Base-by-base conservation (phyloP, 2,329 filamentous ascomycete species). In the Aspergillus sp. region DNA sequence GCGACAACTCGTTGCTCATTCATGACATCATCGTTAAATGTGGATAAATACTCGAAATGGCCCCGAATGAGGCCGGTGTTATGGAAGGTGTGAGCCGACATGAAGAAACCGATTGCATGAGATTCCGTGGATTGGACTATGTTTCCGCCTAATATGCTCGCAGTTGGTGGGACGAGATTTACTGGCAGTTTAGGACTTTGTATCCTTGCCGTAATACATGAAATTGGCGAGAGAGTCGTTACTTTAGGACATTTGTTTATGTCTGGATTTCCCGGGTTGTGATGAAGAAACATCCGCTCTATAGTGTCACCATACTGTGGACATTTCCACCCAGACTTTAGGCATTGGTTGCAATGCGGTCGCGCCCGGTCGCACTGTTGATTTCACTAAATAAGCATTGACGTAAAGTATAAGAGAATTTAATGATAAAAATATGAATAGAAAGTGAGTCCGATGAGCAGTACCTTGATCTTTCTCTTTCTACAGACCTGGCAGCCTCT, bases 401-500 rank as follows among this genome's bases (percentile, higher is more conserved):
- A 36, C 13, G 5, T 11, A 15, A 15, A 36, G 4, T 36, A 3
- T 6, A 36, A 5, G 2, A 23, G 21, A 23, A 23, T 23, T 3
- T 23, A 5, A 23, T 23, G 3, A 23, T 23, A 23, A 23, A 23
- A 23, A 1, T 23, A 4, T 23, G 21, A 23, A 23, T 23, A 23
- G 21, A 23, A 15, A 13, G 5, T 27, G 21, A 17, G 7, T 8
- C 5, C 6, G 3, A 41, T 54, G 25, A 27, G 25, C 68, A 81
- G 64, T 81, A 89, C 89, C 83, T 91, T 91, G 71, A 91, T 91
- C 67, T 88, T 83, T 65, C 89, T 83, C 38, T 84, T 88, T 72
- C 88, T 84, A 73, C 89, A 91, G 84, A 88, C 90, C 77, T 90
- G 88, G 69, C 89, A 91, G 68, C 88, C 89, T 77, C 82, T 78